Base-by-base conservation (phyloP, 306 rosid genomes). In the Canavalia gladiata region DNA sequence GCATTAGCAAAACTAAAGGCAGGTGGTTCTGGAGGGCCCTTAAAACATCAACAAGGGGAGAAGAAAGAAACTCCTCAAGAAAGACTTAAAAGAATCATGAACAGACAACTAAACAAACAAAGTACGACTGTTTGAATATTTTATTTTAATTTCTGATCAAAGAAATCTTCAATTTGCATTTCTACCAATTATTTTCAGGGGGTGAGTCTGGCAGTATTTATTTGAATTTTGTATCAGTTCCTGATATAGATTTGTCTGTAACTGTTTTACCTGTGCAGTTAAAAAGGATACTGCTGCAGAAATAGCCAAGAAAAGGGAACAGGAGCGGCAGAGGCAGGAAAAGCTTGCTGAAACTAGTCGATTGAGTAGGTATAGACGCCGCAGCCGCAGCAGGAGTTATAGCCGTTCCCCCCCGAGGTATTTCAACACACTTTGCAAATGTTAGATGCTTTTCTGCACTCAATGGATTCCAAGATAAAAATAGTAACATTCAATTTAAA, bases 11-110 rank as follows among this genome's bases (percentile, higher is more conserved):
- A 96, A 87, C 81, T 95, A 64, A 87, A 95, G 88, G 88, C 90
- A 76, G 87, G 94, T 87, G 76, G 93, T 71, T 93, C 97, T 81
- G 92, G 89, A 56, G 97, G 92, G 30, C 77, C 87, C 77, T 82
- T 84, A 71, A 93, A 95, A 79, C 92, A 81, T 86, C 97, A 72
- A 83, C 92, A 74, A 35, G 97, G 85, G 79, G 98, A 90, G 91
- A 96, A 91, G 90, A 96, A 96, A 86, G 98, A 96, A 90, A 96
- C 99, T 68, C 99, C 99, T 76, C 99, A 93, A 82, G 99, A 96
- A 87, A 88, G 99, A 73, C 97, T 96, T n/a, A 96, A 93, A 85
- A 88, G 99, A 84, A 96, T 96, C 86, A 96, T 93, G 99, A 96
- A 91, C 88, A 92, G 70, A 82, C 99, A 96, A 81, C 90, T 96